Base-by-base conservation (phyloP, 306 rosid genomes). In the Trifolium dubium region DNA sequence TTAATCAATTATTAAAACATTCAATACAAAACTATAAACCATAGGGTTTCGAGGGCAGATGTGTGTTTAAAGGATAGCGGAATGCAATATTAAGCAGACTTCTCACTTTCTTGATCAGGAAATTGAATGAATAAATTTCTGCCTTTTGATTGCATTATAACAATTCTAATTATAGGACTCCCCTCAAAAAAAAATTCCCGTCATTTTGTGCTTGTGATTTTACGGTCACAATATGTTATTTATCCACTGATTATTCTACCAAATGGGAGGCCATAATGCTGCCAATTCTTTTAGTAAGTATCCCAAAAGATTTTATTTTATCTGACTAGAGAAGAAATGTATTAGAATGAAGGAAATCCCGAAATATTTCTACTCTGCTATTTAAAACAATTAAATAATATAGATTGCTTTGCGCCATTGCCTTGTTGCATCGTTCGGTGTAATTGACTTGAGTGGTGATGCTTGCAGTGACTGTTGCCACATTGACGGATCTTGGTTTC, bases 401-500 rank as follows among this genome's bases (percentile, higher is more conserved):
- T 80, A 61, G 71, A 68, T 19, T 80, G 76, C 73, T 51, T 65
- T 79, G 70, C 58, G 67, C 50, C 77, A 30, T 61, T 63, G 53
- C 54, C 59, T 63, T 49, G 17, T 44, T 69, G 9, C 74, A 65
- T 84, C 79, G 70, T 78, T 78, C 43, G 34, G 50, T 71, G 64
- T 64, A 44, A 66, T 77, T 75, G 67, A 72, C 64, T 79, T 30
- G 70, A 47, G 71, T 75, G 46, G 69, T 77, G 73, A 29, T 78
- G 30, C 79, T 67, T 85, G 90, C 96, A 93, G 98, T 77, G 58
- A 89, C 97, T 19, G 91, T 88, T 61, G 89, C 97, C 47, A 84
- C 92, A 29, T 77, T 93, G 86, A 88, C 97, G 6, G 98, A 93
- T 85, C 91, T 93, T 81, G 98, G 98, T 85, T 93, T 91, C 94